Evolutionary conservation across 345 rosid genomes (phyloP).

Genomic region (Euphorbia tirucalli): DNA sequence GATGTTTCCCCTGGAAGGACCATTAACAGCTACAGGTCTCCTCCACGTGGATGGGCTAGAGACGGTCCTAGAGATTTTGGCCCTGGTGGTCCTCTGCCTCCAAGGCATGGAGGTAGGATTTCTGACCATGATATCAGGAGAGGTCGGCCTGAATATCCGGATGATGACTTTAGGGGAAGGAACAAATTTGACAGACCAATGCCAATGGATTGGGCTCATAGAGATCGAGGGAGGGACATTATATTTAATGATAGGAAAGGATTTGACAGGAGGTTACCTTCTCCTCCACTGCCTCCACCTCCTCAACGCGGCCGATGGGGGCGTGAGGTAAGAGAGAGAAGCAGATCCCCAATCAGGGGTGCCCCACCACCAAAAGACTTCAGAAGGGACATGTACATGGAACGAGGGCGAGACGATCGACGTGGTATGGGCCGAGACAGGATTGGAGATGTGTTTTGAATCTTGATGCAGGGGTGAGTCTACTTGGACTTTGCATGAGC

Average conservation of each 20-base stretch:
- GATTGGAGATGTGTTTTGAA: conserved; percentile 44
- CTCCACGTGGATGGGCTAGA: conserved; percentile 63
- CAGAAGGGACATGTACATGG: conserved; percentile 53
- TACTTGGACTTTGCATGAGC: background rate
- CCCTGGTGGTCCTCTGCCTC: conserved; percentile 46
- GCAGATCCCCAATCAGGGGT: conserved; percentile 69
- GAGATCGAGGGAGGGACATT: conserved; percentile 57
- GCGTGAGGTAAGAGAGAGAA: conserved; percentile 65
- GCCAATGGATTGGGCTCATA: conserved; percentile 50
- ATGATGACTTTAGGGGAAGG: conserved; percentile 57
- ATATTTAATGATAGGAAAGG: conserved; percentile 54
- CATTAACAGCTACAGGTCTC: conserved; percentile 68
- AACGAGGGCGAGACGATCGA: conserved; percentile 53
- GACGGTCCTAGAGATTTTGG: conserved; percentile 63
- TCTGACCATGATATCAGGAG: conserved; percentile 49
- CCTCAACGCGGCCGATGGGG: conserved; percentile 61
- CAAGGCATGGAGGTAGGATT: conserved; percentile 63
- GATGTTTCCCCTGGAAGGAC: conserved; percentile 61
- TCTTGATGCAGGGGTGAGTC: conserved; percentile 5
- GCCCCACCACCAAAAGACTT: conserved; percentile 44
- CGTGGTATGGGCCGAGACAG: conserved; percentile 50
- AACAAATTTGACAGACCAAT: conserved; percentile 56
- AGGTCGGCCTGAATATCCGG: conserved; percentile 52
- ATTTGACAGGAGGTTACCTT: conserved; percentile 47
- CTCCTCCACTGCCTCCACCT: conserved; percentile 42